Base-by-base conservation (phyloP, 1,139 yeast genomes). In the Hemisphaericaspora subhashii region DNA sequence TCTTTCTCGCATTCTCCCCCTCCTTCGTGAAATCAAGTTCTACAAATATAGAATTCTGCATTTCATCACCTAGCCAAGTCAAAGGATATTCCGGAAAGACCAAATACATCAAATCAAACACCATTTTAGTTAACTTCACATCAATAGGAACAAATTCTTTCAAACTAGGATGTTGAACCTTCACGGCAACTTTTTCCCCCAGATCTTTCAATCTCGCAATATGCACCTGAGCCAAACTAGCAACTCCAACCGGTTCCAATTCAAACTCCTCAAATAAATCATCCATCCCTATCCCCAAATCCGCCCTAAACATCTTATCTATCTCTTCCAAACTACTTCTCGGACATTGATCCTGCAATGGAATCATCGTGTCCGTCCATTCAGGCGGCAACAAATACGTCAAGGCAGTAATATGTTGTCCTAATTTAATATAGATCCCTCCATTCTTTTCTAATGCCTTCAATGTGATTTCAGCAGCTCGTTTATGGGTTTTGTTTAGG, bases 171-270 rank as follows among this genome's bases (percentile, higher is more conserved):
- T 92, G 99, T 58, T 92, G 98, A 29, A 92, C 77, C 56, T 94
- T 92, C 17, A 92, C 96, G 0, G 98, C 98, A 1, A 90, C 98
- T 52, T 74, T 77, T 50, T 83, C 77, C 1, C 88, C 89, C 4
- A 70, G 74, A 3, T 61, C 65, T 42, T 68, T 74, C 41, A 90
- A 60, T 1, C 62, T 74, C 0, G 95, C 99, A 31, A 72, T 67
- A 61, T 92, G 98, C 8, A 92, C 99, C 56, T 92, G 99, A 0
- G 98, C 98, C 49, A 92, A 70, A 1, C 96, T 87, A 0, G 98
- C 98, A 11, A 89, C 95, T 1, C 98, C 99, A 31, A 92, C 79
- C 0, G 99, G 98, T 12, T 60, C 64, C 0, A 77, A 74, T 46
- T 84, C 78, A 57, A 92, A 87, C 23, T 75, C 79, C 10, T 67